Percentiles rank a stretch among this genome's conserved stretches.
Evolutionary conservation across 75 land plant species (phyloP).

Genomic region (Sequoiadendron giganteum): DNA sequence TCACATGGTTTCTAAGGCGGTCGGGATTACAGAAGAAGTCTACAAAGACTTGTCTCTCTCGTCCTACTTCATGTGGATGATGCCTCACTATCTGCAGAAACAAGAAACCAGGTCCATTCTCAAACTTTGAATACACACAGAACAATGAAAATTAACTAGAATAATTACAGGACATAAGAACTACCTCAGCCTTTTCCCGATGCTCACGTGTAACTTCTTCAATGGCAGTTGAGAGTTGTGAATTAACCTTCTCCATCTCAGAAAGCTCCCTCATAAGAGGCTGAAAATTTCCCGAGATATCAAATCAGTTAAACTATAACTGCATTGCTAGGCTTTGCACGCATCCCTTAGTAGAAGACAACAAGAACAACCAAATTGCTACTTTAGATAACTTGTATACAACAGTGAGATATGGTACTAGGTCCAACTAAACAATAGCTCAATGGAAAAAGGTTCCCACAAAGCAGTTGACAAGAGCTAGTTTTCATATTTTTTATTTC

Average conservation of each 20-base stretch:
- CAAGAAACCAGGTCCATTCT: not conserved
- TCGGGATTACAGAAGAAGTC: slow-evolving; percentile 98
- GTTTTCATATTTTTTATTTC: not conserved
- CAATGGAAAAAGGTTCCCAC: not conserved
- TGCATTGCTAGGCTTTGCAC: not conserved
- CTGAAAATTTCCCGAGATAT: slow-evolving; percentile 28
- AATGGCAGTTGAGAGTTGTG: slow-evolving; percentile 83
- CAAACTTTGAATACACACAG: not conserved
- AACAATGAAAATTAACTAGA: not conserved
- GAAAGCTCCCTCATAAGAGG: slow-evolving; percentile 89
- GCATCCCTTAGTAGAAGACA: not conserved
- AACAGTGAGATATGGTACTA: not conserved
- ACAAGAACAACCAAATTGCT: not conserved
- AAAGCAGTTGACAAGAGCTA: not conserved
- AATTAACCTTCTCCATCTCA: slow-evolving; percentile 97
- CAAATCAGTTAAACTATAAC: not conserved
- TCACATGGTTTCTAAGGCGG: slow-evolving; percentile 82
- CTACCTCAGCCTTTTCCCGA: slow-evolving; percentile 95
- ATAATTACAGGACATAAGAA: not conserved
- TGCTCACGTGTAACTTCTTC: slow-evolving; percentile 96
- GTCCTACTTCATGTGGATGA: slow-evolving; percentile 90
- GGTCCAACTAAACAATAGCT: not conserved
- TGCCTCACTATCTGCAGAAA: slow-evolving; percentile 84
- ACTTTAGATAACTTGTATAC: not conserved
- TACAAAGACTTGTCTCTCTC: slow-evolving; percentile 96